Base-by-base conservation (phyloP, 306 rosid genomes). In the Cucurbita pepo region DNA sequence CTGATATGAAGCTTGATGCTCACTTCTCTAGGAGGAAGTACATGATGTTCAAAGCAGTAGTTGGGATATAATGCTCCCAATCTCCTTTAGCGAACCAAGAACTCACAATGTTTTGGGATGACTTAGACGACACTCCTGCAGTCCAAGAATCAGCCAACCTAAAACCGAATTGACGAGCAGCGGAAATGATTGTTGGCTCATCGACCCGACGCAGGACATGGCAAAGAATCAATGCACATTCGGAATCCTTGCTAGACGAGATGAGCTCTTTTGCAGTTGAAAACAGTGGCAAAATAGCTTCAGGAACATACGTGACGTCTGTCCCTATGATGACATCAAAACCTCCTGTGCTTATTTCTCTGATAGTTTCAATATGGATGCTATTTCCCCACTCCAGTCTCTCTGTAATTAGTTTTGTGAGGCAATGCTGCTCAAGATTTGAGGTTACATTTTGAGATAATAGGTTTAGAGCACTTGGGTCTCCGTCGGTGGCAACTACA, bases 401-500 rank as follows among this genome's bases (percentile, higher is more conserved):
- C 78, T 76, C 83, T 5, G 83, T 75, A 48, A 40, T 71, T 45
- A 87, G 78, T 82, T 87, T 94, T 71, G 81, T 59, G 41, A 80
- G 73, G 45, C 76, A 74, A 13, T 81, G 80, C 5, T 79, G 79
- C 45, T 73, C 81, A n/a, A 89, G 85, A 78, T 94, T 94, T 1
- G 89, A 81, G 11, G 75, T 78, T 62, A 94, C 81, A 41, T 91
- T 94, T 82, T 81, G 85, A 41, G 76, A 62, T 21, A 91, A 81
- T n/a, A 91, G 86, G 60, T 86, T 77, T 9, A 94, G 95, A 19
- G 96, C 81, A 59, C 72, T 77, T 40, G 78, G 56, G 82, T 94
- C 99, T 75, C 97, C 99, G 43, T 94, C 99, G 0, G 99, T 90
- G 61, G 95, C 90, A 13, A 87, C 83, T 11, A 88, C 96, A 22